These are phyloP conservation scores for Colletotrichum sp. DNA, from an alignment of 2,329 filamentous ascomycete genomes.

Conservation along the genomic window DNA sequence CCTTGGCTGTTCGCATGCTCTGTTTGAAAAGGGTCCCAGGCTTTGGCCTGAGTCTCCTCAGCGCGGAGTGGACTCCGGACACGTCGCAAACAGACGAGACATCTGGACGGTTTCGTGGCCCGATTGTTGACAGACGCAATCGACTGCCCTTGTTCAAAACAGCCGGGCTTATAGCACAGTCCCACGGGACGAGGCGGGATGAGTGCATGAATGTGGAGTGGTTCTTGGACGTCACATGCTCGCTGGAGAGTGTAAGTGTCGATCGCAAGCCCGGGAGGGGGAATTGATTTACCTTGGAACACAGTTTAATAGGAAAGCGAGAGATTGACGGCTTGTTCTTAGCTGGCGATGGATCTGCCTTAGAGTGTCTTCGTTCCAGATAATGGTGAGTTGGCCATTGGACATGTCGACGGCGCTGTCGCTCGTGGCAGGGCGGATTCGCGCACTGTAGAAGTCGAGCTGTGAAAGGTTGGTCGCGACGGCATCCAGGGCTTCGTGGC, in stretches of 20 bases:
- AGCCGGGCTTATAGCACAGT: constrained; percentile 19
- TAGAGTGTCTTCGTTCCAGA: constrained; percentile 23
- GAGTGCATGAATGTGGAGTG: constrained; percentile 19
- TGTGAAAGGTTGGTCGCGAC: constrained; percentile 1
- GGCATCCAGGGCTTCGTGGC: constrained; percentile 9
- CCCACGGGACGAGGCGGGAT: constrained; percentile 10
- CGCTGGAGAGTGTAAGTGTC: background rate
- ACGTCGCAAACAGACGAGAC: background rate
- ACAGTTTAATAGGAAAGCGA: constrained; percentile 19
- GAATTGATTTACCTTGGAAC: constrained; percentile 7
- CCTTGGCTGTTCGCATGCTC: constrained; percentile 16
- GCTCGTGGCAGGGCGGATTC: constrained; percentile 7
- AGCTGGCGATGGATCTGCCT: constrained; percentile 11
- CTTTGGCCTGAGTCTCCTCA: constrained; percentile 13
- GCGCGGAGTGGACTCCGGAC: constrained; percentile 1
- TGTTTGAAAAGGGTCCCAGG: constrained; percentile 13
- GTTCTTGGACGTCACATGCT: constrained; percentile 18
- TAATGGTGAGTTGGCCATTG: constrained; percentile 19
- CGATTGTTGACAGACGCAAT: constrained; percentile 8
- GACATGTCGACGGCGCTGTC: constrained; percentile 14
- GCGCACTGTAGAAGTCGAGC: constrained; percentile 6
- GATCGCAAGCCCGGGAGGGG: too few species aligned
- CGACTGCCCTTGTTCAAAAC: constrained; percentile 20
- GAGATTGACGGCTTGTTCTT: constrained; percentile 9
- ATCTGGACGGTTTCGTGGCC: background rate